These are phyloP conservation scores for Megacollybia platyphylla DNA, from an alignment of 1,284 basidiomycete species.

Conservation along the genomic window DNA sequence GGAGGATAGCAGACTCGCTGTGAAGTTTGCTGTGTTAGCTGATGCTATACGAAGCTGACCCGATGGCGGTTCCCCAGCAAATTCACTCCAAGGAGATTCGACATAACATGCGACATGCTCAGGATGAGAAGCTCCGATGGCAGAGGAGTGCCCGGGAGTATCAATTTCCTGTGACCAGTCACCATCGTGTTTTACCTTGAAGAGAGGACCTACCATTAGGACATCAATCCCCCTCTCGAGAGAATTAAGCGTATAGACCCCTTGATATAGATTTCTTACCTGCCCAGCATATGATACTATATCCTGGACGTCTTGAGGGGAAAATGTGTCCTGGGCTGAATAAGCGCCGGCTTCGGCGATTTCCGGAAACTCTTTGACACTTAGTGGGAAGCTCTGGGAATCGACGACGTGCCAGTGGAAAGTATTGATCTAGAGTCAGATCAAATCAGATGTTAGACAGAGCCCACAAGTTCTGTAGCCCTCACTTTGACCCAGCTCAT, in stretches of 20 bases:
- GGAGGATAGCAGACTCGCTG: constrained; percentile 26
- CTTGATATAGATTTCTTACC: constrained; percentile 25
- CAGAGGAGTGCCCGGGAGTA: constrained; percentile 72
- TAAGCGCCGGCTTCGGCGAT: constrained; percentile 63
- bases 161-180: constrained; percentile 51
- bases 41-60: constrained; percentile 70
- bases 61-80: constrained; percentile 66
- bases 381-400: constrained; percentile 67
- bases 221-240: constrained; percentile 75
- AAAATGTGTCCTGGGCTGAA: constrained; percentile 42
- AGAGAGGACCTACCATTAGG: constrained; percentile 25
- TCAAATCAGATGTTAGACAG: neutral
- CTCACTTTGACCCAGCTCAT: constrained; percentile 81
- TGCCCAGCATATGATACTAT: constrained; percentile 64
- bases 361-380: constrained; percentile 48
- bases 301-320: constrained; percentile 41
- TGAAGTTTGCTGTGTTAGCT: constrained; percentile 27
- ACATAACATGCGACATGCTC: constrained; percentile 66
- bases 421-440: constrained; percentile 37
- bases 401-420: constrained; percentile 80
- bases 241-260: neutral
- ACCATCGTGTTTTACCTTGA: neutral
- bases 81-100: constrained; percentile 47
- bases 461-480: neutral
- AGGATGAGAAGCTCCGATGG: constrained; percentile 53